Evolutionary conservation across 2,329 filamentous ascomycete species (phyloP).

Genomic region (Ophiognomonia clavigignenti-juglandacearum): DNA sequence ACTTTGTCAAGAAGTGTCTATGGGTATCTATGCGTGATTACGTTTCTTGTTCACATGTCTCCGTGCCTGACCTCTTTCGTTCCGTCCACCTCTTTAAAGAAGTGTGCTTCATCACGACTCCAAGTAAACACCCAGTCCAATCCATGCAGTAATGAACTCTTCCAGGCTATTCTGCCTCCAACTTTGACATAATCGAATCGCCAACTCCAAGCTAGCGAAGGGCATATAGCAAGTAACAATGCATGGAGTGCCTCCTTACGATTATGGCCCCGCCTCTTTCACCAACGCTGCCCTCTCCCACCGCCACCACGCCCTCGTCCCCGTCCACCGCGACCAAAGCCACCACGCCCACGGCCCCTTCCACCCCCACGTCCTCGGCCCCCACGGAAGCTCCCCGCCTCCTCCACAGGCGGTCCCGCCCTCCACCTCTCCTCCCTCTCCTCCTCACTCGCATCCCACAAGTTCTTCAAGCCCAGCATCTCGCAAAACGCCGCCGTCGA

Average conservation of each 20-base stretch:
- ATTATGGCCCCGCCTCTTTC: too few species aligned
- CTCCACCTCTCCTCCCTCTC: conserved; percentile 58
- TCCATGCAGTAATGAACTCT: too few species aligned
- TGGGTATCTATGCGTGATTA: conserved; percentile 1
- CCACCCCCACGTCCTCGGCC: conserved; percentile 28
- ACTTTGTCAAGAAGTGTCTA: not conserved
- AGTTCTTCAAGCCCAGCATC: conserved; percentile 70
- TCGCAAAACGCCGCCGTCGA: conserved; percentile 82
- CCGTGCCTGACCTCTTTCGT: too few species aligned
- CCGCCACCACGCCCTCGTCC: conserved; percentile 29
- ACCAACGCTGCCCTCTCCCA: conserved; percentile 33
- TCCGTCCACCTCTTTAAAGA: too few species aligned
- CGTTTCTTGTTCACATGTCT: conserved; percentile 17
- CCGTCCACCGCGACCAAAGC: conserved; percentile 26
- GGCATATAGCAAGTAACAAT: too few species aligned
- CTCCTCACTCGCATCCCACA: conserved; percentile 67
- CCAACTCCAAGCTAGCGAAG: too few species aligned
- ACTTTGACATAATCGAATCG: too few species aligned
- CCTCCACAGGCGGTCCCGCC: conserved; percentile 48
- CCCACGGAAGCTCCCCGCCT: conserved; percentile 23
- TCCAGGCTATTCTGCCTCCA: too few species aligned
- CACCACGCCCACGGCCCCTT: conserved; percentile 31
- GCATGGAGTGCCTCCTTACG: too few species aligned
- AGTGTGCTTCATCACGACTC: too few species aligned
- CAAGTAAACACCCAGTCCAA: too few species aligned